phyloP scores from a whole-genome alignment of 805 yeast genomes.

The Lipomyces oligophaga region DNA sequence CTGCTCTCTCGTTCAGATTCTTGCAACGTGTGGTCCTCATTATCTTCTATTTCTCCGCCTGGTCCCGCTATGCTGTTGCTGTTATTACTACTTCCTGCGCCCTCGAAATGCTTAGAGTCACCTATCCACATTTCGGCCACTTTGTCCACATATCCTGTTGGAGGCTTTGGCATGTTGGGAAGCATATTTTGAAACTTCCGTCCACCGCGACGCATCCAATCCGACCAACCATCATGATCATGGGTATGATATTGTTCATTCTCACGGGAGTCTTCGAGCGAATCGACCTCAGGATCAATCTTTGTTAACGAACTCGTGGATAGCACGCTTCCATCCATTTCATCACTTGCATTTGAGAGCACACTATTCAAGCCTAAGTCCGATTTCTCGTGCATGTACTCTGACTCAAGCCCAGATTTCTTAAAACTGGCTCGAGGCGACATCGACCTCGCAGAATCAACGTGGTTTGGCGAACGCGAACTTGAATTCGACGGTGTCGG shows the following conservation, averaged over 20 bases:
- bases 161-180: constrained; percentile 8
- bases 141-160: constrained; percentile 32
- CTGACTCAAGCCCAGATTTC: too few species aligned
- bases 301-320: too few species aligned
- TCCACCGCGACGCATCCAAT: constrained; percentile 30
- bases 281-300: constrained; percentile 21
- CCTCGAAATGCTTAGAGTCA: constrained; percentile 58
- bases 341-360: constrained; percentile 14
- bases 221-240: constrained; percentile 27
- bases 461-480: background rate
- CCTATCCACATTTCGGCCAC: constrained; percentile 55
- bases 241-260: background rate
- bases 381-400: too few species aligned
- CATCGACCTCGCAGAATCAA: background rate
- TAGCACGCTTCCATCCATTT: too few species aligned
- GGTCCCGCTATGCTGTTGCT: constrained; percentile 39
- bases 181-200: constrained; percentile 21
- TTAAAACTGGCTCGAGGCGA: constrained; percentile 9
- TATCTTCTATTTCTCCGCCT: constrained; percentile 39
- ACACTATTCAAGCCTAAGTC: background rate
- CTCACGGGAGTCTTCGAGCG: constrained; percentile 6
- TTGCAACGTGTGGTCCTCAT: constrained; percentile 33
- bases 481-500: background rate
- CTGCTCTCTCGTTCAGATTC: constrained; percentile 40
- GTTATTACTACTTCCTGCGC: constrained; percentile 42